Base-by-base conservation (phyloP, 2,329 filamentous ascomycete species). In the Xylaria sp. region DNA sequence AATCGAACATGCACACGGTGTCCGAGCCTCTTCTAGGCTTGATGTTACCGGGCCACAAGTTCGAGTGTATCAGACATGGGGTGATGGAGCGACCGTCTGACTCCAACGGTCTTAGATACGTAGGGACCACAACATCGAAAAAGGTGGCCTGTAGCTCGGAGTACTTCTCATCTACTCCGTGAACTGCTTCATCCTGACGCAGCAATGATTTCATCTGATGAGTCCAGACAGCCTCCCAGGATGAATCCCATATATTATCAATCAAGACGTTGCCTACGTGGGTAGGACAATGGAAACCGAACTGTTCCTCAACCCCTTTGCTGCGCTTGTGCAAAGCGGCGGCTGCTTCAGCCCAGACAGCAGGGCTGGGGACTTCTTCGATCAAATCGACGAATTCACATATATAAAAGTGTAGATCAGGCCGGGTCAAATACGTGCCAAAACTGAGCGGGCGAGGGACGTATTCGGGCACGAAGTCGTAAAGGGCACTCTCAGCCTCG, bases 31-130 rank as follows among this genome's bases (percentile, higher is more conserved):
- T 14, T 19, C 37, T 54, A 3, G 58, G 45, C 23, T 70, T 71
- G 60, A 71, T 66, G 25, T 73, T 73, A 0, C 71, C 71, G 2
- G 67, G 70, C 69, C 70, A 69, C 7, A 72, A 56, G 25, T 73
- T 67, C 3, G 67, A 65, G 35, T 74, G 71, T 15, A 73, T 51
- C 2, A 73, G 63, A 11, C 67, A 69, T 2, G 71, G 71, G 9
- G 56, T 47, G 3, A 72, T 64, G 0, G 66, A 64, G 15, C 71
- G 61, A 7, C 71, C 71, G 0, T 69, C 63, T 2, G 60, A 53
- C 58, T 73, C 67, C 15, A 74, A 51, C 0, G 71, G 69, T 0
- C 68, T 40, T 11, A 73, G 53, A 31, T 69, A 71, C 7, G 64
- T 60, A 14, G 72, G 71, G 17, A 73, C 37, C n/a, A 71, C 67